A percentile compares a stretch with the other conserved stretches of the same genome.
Evolutionary conservation across 345 rosid genomes (phyloP).

Genomic region (Citrus sp.): DNA sequence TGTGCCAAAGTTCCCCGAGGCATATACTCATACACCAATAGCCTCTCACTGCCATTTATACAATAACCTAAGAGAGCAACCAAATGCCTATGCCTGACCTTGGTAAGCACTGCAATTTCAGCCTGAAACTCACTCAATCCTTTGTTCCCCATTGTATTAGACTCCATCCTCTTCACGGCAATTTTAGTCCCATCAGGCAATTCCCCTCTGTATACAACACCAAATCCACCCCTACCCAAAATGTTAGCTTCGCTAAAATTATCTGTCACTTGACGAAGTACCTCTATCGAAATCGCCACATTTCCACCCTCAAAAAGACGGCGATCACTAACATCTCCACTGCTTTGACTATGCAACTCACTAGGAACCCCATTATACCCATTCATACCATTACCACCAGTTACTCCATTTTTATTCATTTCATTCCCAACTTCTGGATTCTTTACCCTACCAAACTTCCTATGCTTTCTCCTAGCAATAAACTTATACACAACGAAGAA

Average conservation of each 20-base stretch:
- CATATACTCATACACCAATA: slow-evolving; percentile 90
- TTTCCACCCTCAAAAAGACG: slow-evolving; percentile 58
- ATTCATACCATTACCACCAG: slow-evolving; percentile 20
- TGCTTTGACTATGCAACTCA: slow-evolving; percentile 54
- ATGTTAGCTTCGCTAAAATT: slow-evolving; percentile 66
- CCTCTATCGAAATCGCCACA: slow-evolving; percentile 60
- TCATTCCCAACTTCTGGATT: slow-evolving; percentile 43
- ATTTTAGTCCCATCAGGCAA: slow-evolving; percentile 82
- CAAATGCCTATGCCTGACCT: slow-evolving; percentile 85
- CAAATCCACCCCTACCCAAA: slow-evolving; percentile 86
- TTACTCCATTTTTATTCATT: slow-evolving; percentile 32
- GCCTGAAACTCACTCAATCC: slow-evolving; percentile 87
- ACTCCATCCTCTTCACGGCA: slow-evolving; percentile 87
- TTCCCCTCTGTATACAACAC: slow-evolving; percentile 81
- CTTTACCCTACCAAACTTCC: slow-evolving; percentile 36
- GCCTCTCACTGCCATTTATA: slow-evolving; percentile 71
- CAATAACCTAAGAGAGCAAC: slow-evolving; percentile 85
- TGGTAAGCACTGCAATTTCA: slow-evolving; percentile 78
- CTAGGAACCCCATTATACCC: slow-evolving; percentile 38
- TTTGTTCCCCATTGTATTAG: slow-evolving; percentile 51
- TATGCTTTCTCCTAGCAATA: slow-evolving; percentile 33
- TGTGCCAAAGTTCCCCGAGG: slow-evolving; percentile 81
- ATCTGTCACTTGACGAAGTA: slow-evolving; percentile 64
- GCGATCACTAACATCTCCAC: slow-evolving; percentile 52
- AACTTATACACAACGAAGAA: slow-evolving; percentile 49